These are phyloP conservation scores for Talaromyces thailandensis DNA, from an alignment of 495 filamentous ascomycete genomes.

Conservation along the genomic window DNA sequence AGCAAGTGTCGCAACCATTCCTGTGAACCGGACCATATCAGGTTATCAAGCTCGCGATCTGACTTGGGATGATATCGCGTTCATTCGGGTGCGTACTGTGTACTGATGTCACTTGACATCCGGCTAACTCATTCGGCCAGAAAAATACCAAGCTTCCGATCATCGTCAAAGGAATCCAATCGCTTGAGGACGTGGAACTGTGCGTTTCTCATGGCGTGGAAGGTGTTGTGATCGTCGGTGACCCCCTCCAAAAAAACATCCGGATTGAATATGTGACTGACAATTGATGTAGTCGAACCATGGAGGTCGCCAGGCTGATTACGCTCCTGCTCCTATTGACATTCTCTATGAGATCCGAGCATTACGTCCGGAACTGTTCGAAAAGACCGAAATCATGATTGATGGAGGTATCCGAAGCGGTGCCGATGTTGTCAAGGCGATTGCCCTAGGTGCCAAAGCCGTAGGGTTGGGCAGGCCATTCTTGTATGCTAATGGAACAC, in stretches of 20 bases:
- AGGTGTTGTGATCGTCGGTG: neutral
- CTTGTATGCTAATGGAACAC: neutral
- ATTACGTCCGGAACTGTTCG: slow-evolving; percentile 29
- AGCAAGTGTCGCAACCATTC: neutral
- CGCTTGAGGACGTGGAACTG: neutral
- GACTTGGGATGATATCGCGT: neutral
- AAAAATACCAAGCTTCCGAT: neutral
- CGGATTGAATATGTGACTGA: neutral
- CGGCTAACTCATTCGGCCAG: neutral
- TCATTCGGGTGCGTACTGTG: neutral
- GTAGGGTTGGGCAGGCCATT: neutral
- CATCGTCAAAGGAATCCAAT: neutral
- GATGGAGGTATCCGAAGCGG: slow-evolving; percentile 39
- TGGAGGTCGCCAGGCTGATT: neutral
- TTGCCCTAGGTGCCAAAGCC: neutral
- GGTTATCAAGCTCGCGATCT: neutral
- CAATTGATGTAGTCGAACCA: neutral
- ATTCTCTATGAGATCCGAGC: slow-evolving; percentile 27
- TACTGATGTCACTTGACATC: neutral
- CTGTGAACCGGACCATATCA: neutral
- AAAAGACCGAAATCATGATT: slow-evolving; percentile 27
- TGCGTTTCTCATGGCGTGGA: neutral
- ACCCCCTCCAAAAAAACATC: neutral
- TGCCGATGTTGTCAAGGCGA: slow-evolving; percentile 21
- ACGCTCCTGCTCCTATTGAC: slow-evolving; percentile 22